Base-by-base conservation (phyloP, 2,329 filamentous ascomycete genomes). In the Mycocentrospora acerina region DNA sequence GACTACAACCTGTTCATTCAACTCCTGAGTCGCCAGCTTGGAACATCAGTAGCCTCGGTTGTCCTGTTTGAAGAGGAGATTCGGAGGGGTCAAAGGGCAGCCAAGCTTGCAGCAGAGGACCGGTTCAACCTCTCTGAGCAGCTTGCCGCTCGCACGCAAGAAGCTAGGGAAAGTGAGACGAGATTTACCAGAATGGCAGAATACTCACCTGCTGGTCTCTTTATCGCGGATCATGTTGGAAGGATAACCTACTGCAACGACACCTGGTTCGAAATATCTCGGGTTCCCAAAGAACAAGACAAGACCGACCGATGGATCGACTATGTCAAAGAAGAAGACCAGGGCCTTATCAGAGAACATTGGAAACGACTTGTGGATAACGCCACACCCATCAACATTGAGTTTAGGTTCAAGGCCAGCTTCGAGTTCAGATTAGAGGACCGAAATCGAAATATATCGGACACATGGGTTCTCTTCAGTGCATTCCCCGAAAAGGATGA, bases 61-160 rank as follows among this genome's bases (percentile, higher is more conserved):
- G 85, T 90, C 0, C 67, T 93, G 2, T 90, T 90, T 41, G 87
- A 91, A 60, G 87, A 91, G 51, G 88, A 93, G 60, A 90, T 91
- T 48, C 79, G 79, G 42, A 77, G 86, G 44, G 85, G 86, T 1
- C 83, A 89, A 63, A 78, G 76, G 52, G 87, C 86, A 2, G 88
- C 87, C 14, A 81, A 80, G 38, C 72, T 90, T 24, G 88, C 88
- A 8, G 86, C 86, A 2, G 70, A 87, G 44, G 87, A 93, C 62
- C 81, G 85, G 2, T 85, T 88, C 50, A 83, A 89, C 55, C 76
- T 93, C 3, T 88, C 85, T 0, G 79, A 88, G 60, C 85, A 91
- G 59, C 74, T 93, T 11, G 81, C 82, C 29, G 74, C 85, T 19
- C 68, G 76, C 32, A 79, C 77, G 2, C 73, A 78, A 57, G 75